Evolutionary conservation across 306 rosid genomes (phyloP).

Genomic region (Prinsepia uniflora): DNA sequence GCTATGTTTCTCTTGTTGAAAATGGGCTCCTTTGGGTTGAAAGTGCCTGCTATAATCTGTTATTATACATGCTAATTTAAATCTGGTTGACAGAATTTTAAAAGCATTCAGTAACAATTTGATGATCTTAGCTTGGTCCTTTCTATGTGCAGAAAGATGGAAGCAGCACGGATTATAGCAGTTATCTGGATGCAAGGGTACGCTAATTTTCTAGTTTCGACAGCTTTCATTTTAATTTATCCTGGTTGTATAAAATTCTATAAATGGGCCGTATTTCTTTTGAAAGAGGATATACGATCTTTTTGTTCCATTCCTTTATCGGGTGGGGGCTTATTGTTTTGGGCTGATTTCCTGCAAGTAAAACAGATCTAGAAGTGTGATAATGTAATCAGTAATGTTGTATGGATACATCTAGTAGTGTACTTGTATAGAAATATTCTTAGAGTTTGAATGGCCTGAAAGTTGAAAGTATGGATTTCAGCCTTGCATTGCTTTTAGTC

Average conservation of each 20-base stretch:
- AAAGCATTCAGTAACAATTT: background rate
- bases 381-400: background rate
- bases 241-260: background rate
- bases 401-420: background rate
- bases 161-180: conserved; percentile 62
- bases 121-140: conserved; percentile 11
- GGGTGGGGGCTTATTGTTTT: background rate
- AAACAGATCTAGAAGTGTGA: background rate
- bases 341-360: background rate
- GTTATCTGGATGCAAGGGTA: conserved; percentile 87
- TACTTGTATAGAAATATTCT: background rate
- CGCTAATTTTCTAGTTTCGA: conserved; percentile 2
- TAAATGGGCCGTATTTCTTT: background rate
- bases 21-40: background rate
- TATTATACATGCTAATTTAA: conserved; percentile 12
- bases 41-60: background rate
- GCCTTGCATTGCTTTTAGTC: background rate
- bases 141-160: conserved; percentile 74
- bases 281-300: too few species aligned
- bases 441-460: background rate
- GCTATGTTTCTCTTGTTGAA: background rate
- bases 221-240: background rate
- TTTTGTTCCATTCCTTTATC: too few species aligned
- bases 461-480: background rate
- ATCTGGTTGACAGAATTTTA: conserved; percentile 5